Base-by-base conservation (phyloP, 768 basidiomycete genomes). In the Xerocomellus intermedius region DNA sequence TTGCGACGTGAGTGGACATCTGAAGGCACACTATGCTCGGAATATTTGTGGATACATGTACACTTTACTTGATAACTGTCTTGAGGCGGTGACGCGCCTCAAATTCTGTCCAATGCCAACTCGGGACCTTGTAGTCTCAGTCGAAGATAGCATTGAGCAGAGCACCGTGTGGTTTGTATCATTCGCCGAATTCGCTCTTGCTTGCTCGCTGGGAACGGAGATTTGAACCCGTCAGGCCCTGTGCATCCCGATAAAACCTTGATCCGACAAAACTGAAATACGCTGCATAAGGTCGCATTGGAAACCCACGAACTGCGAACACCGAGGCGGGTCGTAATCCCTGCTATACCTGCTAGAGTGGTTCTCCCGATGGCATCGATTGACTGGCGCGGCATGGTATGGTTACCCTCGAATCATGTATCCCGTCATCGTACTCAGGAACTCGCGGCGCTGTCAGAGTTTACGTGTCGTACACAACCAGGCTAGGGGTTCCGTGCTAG, bases 341-440 rank as follows among this genome's bases (percentile, higher is more conserved):
- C 37, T 58, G 50, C 38, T 55, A 32, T 53, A 30, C 54, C 54
- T 42, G 45, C 42, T 9, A 39, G 41, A 17, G 46, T 26, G 55
- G 56, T 67, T 66, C 65, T 54, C 59, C 67, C 64, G 62, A 67
- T 67, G 64, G 62, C 66, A 68, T 69, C 62, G 67, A 69, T 62
- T 65, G 57, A 59, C 57, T 60, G 33, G 52, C 43, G 64, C 59
- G 58, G 59, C 48, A 55, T 54, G 42, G 51, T 51, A 39, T 32
- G 16, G 54, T 52, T 56, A 69, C 67, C 67, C 69, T 69, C 62
- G 65, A 69, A 69, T 71, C 68, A 55, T 37, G 37, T 44, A 37
- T 50, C 62, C 50, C 55, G 55, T 43, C 52, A 59, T 48, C 52
- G 45, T 42, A 54, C 47, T 55, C 48, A 30, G 42, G 59, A 67